A percentile compares a stretch with the other conserved stretches of the same genome.
Conservation (phyloP, 1,139 yeast species). For the Tardiomyces blankii region DNA sequence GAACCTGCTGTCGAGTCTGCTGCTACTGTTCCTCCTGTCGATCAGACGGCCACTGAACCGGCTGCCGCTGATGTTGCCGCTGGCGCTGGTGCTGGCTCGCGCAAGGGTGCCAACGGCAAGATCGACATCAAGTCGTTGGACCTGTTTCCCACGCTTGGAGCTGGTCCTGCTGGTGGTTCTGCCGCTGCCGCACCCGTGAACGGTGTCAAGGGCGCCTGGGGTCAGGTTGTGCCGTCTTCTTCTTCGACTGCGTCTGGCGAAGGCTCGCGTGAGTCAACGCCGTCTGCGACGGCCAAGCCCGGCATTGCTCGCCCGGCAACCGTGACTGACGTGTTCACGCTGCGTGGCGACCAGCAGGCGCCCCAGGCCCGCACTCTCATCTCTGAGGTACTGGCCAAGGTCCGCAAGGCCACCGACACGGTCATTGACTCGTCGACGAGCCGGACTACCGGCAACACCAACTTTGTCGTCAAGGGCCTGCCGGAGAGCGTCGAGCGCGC, state of each 20-base stretch:
- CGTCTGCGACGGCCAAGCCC: slow-evolving; percentile 12
- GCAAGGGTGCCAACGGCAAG: slow-evolving; percentile 3
- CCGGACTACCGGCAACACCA: slow-evolving; percentile 64
- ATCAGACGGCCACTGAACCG: slow-evolving; percentile 7
- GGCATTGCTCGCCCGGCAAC: slow-evolving; percentile 16
- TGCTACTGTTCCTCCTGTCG: slow-evolving; percentile 11
- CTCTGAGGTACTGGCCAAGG: slow-evolving; percentile 34
- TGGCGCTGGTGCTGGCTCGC: slow-evolving; percentile 3
- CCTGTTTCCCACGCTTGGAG: slow-evolving; percentile 72
- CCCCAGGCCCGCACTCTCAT: slow-evolving; percentile 11
- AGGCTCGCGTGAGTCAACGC: too few species aligned
- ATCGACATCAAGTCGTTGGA: slow-evolving; percentile 15
- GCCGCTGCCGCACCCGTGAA: slow-evolving; percentile 3
- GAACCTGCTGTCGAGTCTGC: slow-evolving; percentile 5
- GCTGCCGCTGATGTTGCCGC: slow-evolving; percentile 6
- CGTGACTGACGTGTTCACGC: slow-evolving; percentile 18
- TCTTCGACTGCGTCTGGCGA: slow-evolving; percentile 25
- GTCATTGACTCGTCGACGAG: slow-evolving; percentile 80
- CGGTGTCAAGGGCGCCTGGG: slow-evolving; percentile 23
- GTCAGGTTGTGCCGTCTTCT: slow-evolving; percentile 32
- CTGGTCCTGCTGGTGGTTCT: slow-evolving; percentile 17
- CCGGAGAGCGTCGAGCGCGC: slow-evolving; percentile 60
- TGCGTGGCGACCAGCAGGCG: slow-evolving; percentile 15
- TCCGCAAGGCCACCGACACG: slow-evolving; percentile 52
- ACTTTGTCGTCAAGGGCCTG: slow-evolving; percentile 75